Evolutionary conservation across 83 land plant species (phyloP), one percentile per base, ranked within the genome.

Genomic region (Picea abies): DNA sequence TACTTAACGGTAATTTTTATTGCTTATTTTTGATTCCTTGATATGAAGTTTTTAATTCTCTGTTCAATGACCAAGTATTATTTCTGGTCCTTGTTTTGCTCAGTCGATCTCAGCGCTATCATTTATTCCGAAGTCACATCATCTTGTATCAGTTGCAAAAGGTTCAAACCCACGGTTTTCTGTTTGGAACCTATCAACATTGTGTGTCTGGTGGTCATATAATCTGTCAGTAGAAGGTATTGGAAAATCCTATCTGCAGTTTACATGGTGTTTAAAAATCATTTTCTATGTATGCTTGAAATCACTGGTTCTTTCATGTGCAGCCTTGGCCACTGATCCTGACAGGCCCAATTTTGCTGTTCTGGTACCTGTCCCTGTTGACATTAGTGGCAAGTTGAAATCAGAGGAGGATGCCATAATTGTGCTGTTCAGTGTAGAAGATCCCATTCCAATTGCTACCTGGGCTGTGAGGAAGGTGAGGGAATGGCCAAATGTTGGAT

Each of bases 391-490:
- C 37, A 63, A 76, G 56, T 35, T 56, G 23, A 41, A 83, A 19
- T 79, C 68, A 17, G 84, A 63, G 39, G 47, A 67, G 73, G 95
- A 93, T 79, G 96, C 94, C 11, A 69, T 89, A 23, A 92, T 95
- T 20, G 75, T 89, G 41, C 60, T 93, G 62, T 95, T 92, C 76
- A 79, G 85, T 52, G 88, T 65, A 5, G 84, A 81, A 37, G 72
- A 88, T 65, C 96, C 96, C 44, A 83, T 87, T 70, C 98, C 98
- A 44, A 63, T 87, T 14, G 80, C 89, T 20, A 81, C 85, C 39
- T 95, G 96, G 96, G 84, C 81, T 22, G 93, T 90, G 12, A 89
- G 77, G 44, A 92, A 95, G 94, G 96, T 93, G 86, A 35, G 52
- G 11, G 26, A n/a, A 35, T 71, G 23, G 41, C 16, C 3, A 19